A percentile compares a stretch with the other conserved stretches of the same genome.
Evolutionary conservation across 2,329 filamentous ascomycete species (phyloP).

Genomic region (Curvularia hawaiiensis): DNA sequence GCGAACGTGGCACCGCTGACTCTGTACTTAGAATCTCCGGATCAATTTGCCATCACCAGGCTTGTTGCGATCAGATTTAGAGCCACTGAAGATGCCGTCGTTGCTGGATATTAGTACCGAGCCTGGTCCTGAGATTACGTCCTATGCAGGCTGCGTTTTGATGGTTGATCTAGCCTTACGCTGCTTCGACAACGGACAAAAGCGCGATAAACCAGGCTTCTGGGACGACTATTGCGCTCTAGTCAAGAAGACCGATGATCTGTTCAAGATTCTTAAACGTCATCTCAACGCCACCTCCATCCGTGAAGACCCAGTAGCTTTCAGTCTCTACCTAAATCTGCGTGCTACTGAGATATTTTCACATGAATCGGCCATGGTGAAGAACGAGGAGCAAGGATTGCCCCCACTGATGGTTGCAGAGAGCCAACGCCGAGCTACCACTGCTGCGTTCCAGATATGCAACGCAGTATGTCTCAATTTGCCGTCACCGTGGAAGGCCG

Average conservation of each 20-base stretch:
- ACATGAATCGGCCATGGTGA: background rate
- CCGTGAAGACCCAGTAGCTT: constrained; percentile 3
- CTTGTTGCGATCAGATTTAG: background rate
- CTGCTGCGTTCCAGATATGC: constrained; percentile 5
- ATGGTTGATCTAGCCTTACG: constrained; percentile 4
- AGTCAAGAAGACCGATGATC: background rate
- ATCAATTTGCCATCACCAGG: constrained; percentile 3
- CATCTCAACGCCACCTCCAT: constrained; percentile 3
- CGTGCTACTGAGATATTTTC: constrained; percentile 1
- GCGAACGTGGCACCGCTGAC: background rate
- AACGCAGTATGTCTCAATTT: constrained; percentile 4
- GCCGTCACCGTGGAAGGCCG: background rate
- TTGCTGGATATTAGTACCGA: background rate
- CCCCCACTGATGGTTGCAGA: background rate
- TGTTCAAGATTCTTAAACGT: background rate
- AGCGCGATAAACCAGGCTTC: background rate
- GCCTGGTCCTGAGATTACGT: background rate
- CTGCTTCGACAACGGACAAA: constrained; percentile 3
- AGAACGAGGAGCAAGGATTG: constrained; percentile 1
- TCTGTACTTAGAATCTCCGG: background rate
- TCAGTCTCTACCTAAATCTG: constrained; percentile 3
- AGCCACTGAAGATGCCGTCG: constrained; percentile 1
- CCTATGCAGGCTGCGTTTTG: constrained; percentile 2
- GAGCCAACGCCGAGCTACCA: background rate
- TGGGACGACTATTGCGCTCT: constrained; percentile 2